Evolutionary conservation across 495 filamentous ascomycete species (phyloP), one percentile per base, ranked within the genome.

Genomic region (Penicillium angulare): DNA sequence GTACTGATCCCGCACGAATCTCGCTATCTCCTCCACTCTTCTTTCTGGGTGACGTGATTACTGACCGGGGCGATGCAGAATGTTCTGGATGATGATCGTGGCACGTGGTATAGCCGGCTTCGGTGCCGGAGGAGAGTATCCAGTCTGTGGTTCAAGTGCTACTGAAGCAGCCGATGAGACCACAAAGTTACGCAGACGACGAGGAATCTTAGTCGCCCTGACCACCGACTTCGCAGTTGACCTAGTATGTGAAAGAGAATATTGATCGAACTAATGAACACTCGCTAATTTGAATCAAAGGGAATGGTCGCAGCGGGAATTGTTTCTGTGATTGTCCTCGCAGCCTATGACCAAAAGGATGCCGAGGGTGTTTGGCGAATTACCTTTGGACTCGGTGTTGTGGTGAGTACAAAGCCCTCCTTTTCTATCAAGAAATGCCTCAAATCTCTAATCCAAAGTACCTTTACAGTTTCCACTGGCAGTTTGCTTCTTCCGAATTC

Each of bases 21-120:
- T 31, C 27, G n/a, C n/a, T n/a, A n/a, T n/a, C n/a, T n/a, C n/a
- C n/a, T n/a, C n/a, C n/a, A n/a, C n/a, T n/a, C 27, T 12, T 12
- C 5, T 31, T 2, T 6, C 8, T 31, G 2, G 13, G 8, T 31
- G 27, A 31, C 2, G 8, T 31, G 8, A 2, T 31, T 7, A 7
- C 13, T 2, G 13, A 7, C 27, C 5, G 27, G 27, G 5, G 13
- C 13, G 8, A 2, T 12, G 29, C 32, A 43, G 66, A 0, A 73
- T 80, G 72, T 78, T 78, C 47, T 79, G 74, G 76, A 79, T 81
- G 74, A 72, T 82, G 66, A 73, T 78, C 2, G 60, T 81, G 18
- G 72, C 77, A 3, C 66, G 78, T 17, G 79, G 77, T 8, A 62
- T 80, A 22, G 71, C 71, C n/a, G 79, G 79, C 2, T 77, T 82